These are phyloP conservation scores for Flaveria robusta DNA, from an alignment of 129 eudicot genomes.

Conservation along the genomic window DNA sequence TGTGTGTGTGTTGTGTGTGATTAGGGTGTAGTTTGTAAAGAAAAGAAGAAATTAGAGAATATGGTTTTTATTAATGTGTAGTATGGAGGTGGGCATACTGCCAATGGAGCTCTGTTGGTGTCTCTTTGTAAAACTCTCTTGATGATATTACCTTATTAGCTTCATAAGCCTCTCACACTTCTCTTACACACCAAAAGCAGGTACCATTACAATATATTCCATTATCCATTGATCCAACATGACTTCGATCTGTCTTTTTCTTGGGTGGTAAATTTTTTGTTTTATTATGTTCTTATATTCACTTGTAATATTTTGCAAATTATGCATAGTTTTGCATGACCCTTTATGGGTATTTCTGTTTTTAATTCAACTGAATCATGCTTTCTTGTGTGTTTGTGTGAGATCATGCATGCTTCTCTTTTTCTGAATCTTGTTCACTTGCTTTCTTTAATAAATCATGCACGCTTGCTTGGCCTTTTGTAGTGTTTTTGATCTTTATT, in stretches of 20 bases:
- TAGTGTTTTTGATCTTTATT: slow-evolving; percentile 7
- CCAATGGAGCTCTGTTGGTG: slow-evolving; percentile 86
- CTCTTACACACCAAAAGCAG: slow-evolving; percentile 11
- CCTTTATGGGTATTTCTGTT: neutral
- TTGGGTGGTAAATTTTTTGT: neutral
- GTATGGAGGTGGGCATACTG: slow-evolving; percentile 95
- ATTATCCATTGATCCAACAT: neutral
- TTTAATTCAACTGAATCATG: neutral
- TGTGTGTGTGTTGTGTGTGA: neutral
- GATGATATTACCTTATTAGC: slow-evolving; percentile 11
- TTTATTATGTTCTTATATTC: neutral
- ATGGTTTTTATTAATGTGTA: neutral
- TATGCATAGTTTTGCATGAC: neutral
- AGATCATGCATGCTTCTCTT: neutral
- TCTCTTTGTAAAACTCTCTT: slow-evolving; percentile 81
- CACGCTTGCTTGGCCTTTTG: slow-evolving; percentile 23
- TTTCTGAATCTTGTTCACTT: neutral
- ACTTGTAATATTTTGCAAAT: neutral
- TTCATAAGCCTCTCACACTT: neutral
- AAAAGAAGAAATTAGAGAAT: neutral
- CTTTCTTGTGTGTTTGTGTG: neutral
- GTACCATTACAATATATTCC: slow-evolving; percentile 8
- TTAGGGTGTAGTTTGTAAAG: neutral
- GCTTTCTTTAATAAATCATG: slow-evolving; percentile 14
- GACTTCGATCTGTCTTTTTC: neutral